Evolutionary conservation across 805 yeast species (phyloP).

Genomic region (Hanseniaspora lindneri): DNA sequence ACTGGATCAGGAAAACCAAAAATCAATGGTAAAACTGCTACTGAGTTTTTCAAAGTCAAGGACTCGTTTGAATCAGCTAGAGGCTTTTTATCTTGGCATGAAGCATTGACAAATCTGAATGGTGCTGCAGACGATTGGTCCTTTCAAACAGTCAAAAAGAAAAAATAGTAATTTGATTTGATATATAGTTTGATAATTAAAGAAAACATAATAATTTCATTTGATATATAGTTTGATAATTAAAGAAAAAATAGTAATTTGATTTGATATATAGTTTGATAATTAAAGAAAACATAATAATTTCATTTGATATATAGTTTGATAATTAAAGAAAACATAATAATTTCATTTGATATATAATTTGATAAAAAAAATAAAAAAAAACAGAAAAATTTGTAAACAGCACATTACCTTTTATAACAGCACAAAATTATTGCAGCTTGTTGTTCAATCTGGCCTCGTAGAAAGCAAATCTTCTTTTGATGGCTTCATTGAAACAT

Average conservation of each 20-base stretch:
- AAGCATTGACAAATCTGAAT: constrained; percentile 42
- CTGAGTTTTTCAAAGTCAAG: constrained; percentile 73
- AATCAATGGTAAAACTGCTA: constrained; percentile 61
- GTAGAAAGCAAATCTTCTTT: constrained; percentile 44
- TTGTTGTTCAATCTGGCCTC: constrained; percentile 10
- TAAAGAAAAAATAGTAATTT: background rate
- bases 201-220: too few relatives aligned
- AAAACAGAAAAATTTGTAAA: too few relatives aligned
- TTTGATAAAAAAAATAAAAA: background rate
- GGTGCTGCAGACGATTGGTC: constrained; percentile 42
- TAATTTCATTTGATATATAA: too few relatives aligned
- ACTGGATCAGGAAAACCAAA: constrained; percentile 11
- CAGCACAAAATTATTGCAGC: background rate
- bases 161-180: constrained; percentile 31
- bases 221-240: background rate
- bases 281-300: background rate
- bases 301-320: background rate
- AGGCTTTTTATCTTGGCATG: constrained; percentile 57
- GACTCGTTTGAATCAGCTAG: constrained; percentile 50
- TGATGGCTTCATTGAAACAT: constrained; percentile 80
- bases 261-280: background rate
- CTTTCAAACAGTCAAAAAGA: constrained; percentile 55
- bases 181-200: too few relatives aligned
- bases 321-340: background rate
- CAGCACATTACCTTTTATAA: too few relatives aligned